Evolutionary conservation across 768 basidiomycete species (phyloP), one percentile per base, ranked within the genome.

Genomic region (Podaxis pistillaris): DNA sequence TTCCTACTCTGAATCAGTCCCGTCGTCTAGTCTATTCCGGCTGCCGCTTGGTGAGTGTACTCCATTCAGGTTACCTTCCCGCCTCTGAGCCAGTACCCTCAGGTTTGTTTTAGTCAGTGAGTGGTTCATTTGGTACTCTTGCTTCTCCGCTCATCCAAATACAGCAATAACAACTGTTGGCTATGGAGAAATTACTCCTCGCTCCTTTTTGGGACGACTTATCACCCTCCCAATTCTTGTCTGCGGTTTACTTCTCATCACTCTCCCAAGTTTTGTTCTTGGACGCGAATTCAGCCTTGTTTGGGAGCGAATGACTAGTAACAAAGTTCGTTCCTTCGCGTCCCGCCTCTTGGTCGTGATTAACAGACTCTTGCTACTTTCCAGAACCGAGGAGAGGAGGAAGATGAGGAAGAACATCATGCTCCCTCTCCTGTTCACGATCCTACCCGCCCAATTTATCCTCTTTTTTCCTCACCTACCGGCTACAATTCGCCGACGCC

Each of bases 141-240:
- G 13, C 33, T 56, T 30, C 11, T 26, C 56, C 64, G 1, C 66
- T 64, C 12, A 65, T 54, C 40, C n/a, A 56, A 41, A 44, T n/a
- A 15, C 63, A 90, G 89, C 94, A 0, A 94, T 95, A 65, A 90
- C 90, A 2, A 95, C 94, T 0, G 91, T 94, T 1, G 93, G 94
- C 12, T 96, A 94, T 67, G 94, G 94, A 40, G 94, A 96, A 73
- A 92, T 95, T 58, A 93, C 91, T 0, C 94, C 94, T 0, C 85
- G 91, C 12, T 93, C 93, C 1, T 87, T 90, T 73, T 79, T 96
- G n/a, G 94, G 94, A 0, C 87, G 93, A 1, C 77, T 96, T 38
- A 79, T 96, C 67, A 94, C 94, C 0, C 76, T 96, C 0, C 94
- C 94, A 0, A 82, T 97, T 19, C 86, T 97, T 53, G 82, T 93